Percentiles rank a stretch among this genome's conserved stretches.
Evolutionary conservation across 1,284 basidiomycete species (phyloP).

Genomic region (Ustilago tritici): DNA sequence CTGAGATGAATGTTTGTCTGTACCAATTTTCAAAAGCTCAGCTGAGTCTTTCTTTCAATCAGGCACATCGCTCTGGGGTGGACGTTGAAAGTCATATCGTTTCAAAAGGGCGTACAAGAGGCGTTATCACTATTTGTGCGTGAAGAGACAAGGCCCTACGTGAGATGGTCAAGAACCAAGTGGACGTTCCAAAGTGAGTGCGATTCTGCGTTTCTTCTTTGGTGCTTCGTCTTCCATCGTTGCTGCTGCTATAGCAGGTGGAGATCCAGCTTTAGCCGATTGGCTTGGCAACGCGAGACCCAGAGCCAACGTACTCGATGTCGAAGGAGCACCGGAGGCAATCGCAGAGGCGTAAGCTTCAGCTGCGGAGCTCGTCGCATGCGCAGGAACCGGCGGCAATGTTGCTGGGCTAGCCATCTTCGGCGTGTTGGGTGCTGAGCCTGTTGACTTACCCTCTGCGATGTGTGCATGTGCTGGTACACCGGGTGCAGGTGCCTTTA

Average conservation of each 20-base stretch:
- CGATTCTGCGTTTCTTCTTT: conserved; percentile 90
- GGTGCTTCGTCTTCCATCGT: conserved; percentile 73
- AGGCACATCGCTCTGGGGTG: background rate
- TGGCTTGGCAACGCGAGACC: conserved; percentile 39
- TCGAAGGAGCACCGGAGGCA: conserved; percentile 12
- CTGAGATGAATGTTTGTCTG: too few species aligned
- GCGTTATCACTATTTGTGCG: background rate
- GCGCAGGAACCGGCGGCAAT: conserved; percentile 23
- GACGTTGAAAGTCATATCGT: background rate
- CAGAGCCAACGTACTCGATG: conserved; percentile 51
- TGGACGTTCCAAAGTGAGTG: conserved; percentile 75
- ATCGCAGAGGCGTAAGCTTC: conserved; percentile 39
- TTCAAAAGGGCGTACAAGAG: conserved; percentile 4
- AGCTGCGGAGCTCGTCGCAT: conserved; percentile 14
- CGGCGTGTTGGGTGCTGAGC: conserved; percentile 34
- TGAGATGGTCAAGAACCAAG: conserved; percentile 36
- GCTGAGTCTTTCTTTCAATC: too few species aligned
- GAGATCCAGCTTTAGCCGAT: conserved; percentile 28
- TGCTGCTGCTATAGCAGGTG: conserved; percentile 55
- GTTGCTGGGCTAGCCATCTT: conserved; percentile 30
- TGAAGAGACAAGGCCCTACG: background rate
- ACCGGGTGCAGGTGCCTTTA: conserved; percentile 37
- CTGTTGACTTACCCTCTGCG: conserved; percentile 33
- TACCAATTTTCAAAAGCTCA: too few species aligned
- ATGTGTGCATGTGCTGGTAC: conserved; percentile 37